These are phyloP conservation scores for Colletotrichum theobromicola DNA, from an alignment of 2,329 filamentous ascomycete genomes.

Conservation along the genomic window DNA sequence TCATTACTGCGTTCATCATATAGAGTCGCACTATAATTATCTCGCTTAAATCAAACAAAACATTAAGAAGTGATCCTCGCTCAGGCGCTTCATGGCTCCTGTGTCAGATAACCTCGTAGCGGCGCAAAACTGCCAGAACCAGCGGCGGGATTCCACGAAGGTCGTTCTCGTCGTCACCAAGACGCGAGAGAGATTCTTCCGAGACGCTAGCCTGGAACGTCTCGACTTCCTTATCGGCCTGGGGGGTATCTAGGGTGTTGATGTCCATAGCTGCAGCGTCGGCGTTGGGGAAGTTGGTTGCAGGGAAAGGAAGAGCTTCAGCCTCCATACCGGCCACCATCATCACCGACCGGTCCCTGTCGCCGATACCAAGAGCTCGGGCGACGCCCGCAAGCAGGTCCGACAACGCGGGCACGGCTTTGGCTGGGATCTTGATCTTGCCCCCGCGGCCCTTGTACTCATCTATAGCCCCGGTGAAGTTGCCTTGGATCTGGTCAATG, in stretches of 20 bases:
- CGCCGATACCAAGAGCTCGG: constrained; percentile 4
- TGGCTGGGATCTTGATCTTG: constrained; percentile 18
- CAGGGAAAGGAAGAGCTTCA: not conserved
- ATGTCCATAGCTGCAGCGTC: not conserved
- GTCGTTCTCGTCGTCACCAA: constrained; percentile 5
- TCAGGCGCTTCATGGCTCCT: not conserved
- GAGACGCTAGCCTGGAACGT: not conserved
- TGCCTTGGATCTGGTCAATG: not conserved
- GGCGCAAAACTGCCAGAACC: constrained; percentile 4
- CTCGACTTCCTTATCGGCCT: not conserved
- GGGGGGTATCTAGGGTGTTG: not conserved
- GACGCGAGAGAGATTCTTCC: not conserved
- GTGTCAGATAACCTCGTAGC: not conserved
- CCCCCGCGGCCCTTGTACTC: constrained; percentile 9
- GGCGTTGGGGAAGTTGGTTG: not conserved
- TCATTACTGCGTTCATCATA: not conserved
- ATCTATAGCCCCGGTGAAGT: not conserved
- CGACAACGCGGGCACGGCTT: constrained; percentile 3
- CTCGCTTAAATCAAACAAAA: too few relatives aligned
- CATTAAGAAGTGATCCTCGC: not conserved
- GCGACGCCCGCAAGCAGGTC: constrained; percentile 6
- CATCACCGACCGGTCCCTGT: not conserved
- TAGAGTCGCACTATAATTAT: not conserved
- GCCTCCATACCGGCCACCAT: not conserved
- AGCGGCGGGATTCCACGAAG: constrained; percentile 1